Conservation (phyloP, 1,284 basidiomycete species). For the Malassezia pachydermatis region DNA sequence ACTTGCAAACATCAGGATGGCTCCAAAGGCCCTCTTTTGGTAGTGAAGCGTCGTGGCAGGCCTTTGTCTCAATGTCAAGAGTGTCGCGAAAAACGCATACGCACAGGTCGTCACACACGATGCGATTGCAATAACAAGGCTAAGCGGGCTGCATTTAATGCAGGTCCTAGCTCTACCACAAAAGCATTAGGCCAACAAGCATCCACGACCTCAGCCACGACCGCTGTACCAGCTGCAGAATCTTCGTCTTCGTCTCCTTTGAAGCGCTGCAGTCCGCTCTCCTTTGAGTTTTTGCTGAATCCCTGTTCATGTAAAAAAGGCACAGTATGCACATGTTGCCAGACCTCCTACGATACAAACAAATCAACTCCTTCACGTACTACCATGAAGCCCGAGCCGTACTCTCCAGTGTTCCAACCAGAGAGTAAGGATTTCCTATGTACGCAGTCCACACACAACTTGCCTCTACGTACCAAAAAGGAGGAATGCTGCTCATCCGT, state of each 20-base stretch:
- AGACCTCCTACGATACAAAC: slow-evolving; percentile 6
- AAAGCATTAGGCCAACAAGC: too few relatives aligned
- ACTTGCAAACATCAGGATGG: slow-evolving; percentile 39
- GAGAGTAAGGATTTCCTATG: too few relatives aligned
- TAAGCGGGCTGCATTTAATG: not conserved
- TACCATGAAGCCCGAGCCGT: too few relatives aligned
- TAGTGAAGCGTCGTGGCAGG: slow-evolving; percentile 32
- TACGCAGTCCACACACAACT: too few relatives aligned
- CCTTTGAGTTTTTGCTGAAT: slow-evolving; percentile 33
- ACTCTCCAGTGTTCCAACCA: too few relatives aligned
- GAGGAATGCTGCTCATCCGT: too few relatives aligned
- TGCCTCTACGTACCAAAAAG: too few relatives aligned
- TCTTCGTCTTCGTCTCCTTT: too few relatives aligned
- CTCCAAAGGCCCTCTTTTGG: slow-evolving; percentile 31
- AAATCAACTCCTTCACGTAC: too few relatives aligned
- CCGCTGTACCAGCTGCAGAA: too few relatives aligned
- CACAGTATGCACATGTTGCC: slow-evolving; percentile 24
- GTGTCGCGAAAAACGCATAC: slow-evolving; percentile 30
- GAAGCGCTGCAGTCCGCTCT: slow-evolving; percentile 21
- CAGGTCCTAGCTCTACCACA: too few relatives aligned
- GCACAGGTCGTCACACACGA: slow-evolving; percentile 29
- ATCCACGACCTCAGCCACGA: too few relatives aligned
- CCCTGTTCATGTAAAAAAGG: slow-evolving; percentile 30
- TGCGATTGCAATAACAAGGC: slow-evolving; percentile 18
- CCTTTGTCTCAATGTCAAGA: slow-evolving; percentile 35